Base-by-base conservation (phyloP, 371 early-diverging fungal genomes). In the Batrachochytrium dendrobatidis region DNA sequence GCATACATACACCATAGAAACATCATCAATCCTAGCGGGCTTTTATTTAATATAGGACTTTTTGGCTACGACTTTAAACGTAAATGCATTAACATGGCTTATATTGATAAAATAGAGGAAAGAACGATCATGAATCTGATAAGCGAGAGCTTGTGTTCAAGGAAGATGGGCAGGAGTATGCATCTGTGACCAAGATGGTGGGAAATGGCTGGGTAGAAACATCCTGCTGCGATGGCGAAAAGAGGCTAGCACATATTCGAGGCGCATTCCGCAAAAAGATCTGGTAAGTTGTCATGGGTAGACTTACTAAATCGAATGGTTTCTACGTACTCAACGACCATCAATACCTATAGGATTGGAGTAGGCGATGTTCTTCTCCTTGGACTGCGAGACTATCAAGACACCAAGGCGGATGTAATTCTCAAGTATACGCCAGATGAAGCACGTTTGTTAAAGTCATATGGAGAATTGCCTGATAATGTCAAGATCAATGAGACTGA, bases 211-310 rank as follows among this genome's bases (percentile, higher is more conserved):
- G 96, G 73, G 81, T 99, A 49, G 92, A 93, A 69, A 91, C 91
- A 28, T 85, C 86, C 62, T 94, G 99, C 75, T 87, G 90, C 63
- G 99, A 99, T 75, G 93, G 94, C 53, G 81, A 83, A 34, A 92
- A 86, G 74, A 85, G 99, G 52, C 73, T 92, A 69, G 98, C 92
- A 58, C 94, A 92, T 64, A 92, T 99, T 75, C 89, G 99, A 62
- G 99, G 99, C 58, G 92, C 90, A 68, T 86, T 99, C 86, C 85
- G 95, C 68, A 99, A 97, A 81, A 92, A 94, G 83, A 92, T 91
- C 63, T 79, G 85, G 79, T 69, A 52, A 48, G 62, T 63, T 51
- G 12, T 34, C 28, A 8, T 46, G 48, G 8, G 7, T 8, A 17
- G 17, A 34, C 57, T 58, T 8, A 7, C 56, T 39, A n/a, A n/a